These are phyloP conservation scores for Penicillium sp. DNA, from an alignment of 2,329 filamentous ascomycete species.

Conservation along the genomic window DNA sequence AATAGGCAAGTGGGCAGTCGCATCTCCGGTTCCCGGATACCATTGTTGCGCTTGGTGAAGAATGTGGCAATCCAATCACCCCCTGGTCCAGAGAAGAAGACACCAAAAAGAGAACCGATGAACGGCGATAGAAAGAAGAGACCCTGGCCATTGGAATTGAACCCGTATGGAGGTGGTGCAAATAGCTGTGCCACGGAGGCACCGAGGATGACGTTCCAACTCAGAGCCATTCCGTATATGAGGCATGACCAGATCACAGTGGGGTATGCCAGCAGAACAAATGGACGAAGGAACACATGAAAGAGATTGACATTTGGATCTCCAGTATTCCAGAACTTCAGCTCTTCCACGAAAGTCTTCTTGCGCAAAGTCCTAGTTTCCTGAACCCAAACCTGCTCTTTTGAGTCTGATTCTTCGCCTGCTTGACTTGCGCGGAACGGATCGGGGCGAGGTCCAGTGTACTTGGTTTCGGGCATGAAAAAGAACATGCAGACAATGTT, in stretches of 20 bases:
- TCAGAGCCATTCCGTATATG: slow-evolving; percentile 25
- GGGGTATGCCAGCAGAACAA: slow-evolving; percentile 25
- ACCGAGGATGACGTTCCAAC: slow-evolving; percentile 34
- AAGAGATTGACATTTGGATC: slow-evolving; percentile 25
- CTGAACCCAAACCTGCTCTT: slow-evolving; percentile 11
- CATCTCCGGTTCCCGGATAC: slow-evolving; percentile 21
- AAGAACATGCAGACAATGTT: slow-evolving; percentile 24
- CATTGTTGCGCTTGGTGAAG: slow-evolving; percentile 18
- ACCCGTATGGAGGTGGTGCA: slow-evolving; percentile 25
- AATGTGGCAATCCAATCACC: slow-evolving; percentile 21
- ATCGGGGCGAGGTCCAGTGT: slow-evolving; percentile 18
- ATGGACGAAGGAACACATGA: slow-evolving; percentile 20
- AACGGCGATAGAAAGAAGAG: slow-evolving; percentile 28
- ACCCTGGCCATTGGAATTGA: slow-evolving; percentile 25
- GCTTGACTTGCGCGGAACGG: slow-evolving; percentile 5
- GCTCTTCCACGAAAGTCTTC: slow-evolving; percentile 9
- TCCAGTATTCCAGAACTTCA: slow-evolving; percentile 12
- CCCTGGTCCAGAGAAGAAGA: slow-evolving; percentile 21
- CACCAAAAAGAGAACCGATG: slow-evolving; percentile 24
- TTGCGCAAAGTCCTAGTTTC: slow-evolving; percentile 3
- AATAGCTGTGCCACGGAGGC: slow-evolving; percentile 27
- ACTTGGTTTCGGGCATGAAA: slow-evolving; percentile 29
- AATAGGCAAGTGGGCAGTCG: slow-evolving; percentile 22
- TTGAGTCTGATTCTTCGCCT: slow-evolving; percentile 6
- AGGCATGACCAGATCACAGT: slow-evolving; percentile 29